These are phyloP conservation scores for Backusella morwellensis DNA, from an alignment of 192 early-diverging fungal genomes.

Conservation along the genomic window DNA sequence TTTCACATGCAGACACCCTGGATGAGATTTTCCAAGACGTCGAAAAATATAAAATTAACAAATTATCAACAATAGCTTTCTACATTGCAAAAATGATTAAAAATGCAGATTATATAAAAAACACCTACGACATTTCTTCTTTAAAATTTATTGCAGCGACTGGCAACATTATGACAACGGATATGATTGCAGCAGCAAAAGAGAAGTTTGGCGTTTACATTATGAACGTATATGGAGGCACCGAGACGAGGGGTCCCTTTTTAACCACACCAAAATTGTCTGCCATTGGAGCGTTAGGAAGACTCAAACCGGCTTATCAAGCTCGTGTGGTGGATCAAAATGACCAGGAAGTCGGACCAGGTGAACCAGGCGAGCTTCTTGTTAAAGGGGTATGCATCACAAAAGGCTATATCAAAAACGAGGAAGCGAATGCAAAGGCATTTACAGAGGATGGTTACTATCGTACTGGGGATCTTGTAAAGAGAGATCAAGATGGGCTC, in stretches of 20 bases:
- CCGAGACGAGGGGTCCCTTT: neutral
- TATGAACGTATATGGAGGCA: neutral
- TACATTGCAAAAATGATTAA: neutral
- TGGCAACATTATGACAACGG: neutral
- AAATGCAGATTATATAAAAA: neutral
- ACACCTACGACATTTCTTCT: neutral
- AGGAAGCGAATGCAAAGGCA: slow-evolving; percentile 56
- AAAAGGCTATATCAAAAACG: slow-evolving; percentile 69
- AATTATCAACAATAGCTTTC: neutral
- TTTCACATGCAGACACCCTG: neutral
- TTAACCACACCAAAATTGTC: neutral
- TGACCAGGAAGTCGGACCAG: neutral
- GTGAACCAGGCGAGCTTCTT: slow-evolving; percentile 71
- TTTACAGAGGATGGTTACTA: slow-evolving; percentile 72
- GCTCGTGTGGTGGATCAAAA: neutral
- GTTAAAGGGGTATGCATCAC: slow-evolving; percentile 79
- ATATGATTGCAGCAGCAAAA: neutral
- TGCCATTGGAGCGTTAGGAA: neutral
- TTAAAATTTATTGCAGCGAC: neutral
- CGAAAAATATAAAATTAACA: neutral
- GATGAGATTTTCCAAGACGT: neutral
- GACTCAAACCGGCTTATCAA: neutral
- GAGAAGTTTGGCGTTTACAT: neutral
- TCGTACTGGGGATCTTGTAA: slow-evolving; percentile 83
- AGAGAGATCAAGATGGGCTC: slow-evolving; percentile 72